Evolutionary conservation across 2,329 filamentous ascomycete species (phyloP).

Genomic region (Alternaria dauci): DNA sequence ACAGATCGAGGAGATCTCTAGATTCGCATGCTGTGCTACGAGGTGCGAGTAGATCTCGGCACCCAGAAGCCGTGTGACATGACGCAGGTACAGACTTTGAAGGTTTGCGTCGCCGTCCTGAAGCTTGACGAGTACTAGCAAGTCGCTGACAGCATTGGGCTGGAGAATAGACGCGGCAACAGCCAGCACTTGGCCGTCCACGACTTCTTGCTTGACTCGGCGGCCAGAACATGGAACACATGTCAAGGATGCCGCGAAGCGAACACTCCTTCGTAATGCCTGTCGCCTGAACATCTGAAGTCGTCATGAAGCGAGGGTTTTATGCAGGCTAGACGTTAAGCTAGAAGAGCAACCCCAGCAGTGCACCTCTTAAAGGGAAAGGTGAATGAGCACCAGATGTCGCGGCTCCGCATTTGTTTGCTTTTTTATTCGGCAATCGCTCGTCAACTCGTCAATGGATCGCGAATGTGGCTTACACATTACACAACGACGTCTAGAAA

Average conservation of each 20-base stretch:
- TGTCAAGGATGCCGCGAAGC: background rate
- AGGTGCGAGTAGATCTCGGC: background rate
- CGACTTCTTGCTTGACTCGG: background rate
- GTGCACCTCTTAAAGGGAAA: slow-evolving; percentile 1
- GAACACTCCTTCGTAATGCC: background rate
- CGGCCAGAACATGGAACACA: background rate
- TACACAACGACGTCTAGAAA: background rate
- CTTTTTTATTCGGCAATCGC: slow-evolving; percentile 14
- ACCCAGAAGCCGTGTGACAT: background rate
- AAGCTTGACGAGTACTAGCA: background rate
- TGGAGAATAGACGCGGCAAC: background rate
- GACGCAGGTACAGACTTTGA: background rate
- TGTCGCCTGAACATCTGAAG: background rate
- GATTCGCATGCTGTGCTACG: background rate
- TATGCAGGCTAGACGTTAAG: slow-evolving; percentile 17
- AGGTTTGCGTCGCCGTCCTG: slow-evolving; percentile 6
- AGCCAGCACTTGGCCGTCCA: background rate
- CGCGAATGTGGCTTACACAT: slow-evolving; percentile 1
- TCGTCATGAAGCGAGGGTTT: slow-evolving; percentile 3
- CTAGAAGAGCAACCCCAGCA: slow-evolving; percentile 10
- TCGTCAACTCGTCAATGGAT: slow-evolving; percentile 5
- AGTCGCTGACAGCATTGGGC: slow-evolving; percentile 1
- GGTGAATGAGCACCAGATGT: background rate
- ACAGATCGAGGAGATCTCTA: slow-evolving; percentile 7
- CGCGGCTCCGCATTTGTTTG: slow-evolving; percentile 11